Conservation (phyloP, 2,329 filamentous ascomycete genomes). For the Fusarium dimerum region DNA sequence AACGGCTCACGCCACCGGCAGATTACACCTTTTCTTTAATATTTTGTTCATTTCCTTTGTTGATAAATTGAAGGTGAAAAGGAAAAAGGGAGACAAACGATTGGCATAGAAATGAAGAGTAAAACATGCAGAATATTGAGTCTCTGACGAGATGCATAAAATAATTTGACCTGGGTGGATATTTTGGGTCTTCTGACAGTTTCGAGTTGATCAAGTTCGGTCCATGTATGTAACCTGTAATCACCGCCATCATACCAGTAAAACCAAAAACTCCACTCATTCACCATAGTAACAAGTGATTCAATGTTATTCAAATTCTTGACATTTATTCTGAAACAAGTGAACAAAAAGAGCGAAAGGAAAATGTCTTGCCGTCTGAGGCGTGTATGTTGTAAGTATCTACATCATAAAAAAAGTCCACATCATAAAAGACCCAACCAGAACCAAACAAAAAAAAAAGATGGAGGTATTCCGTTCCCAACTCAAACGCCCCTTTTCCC, state of each 20-base stretch:
- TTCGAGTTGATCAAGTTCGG: not conserved
- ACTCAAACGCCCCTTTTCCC: constrained; percentile 26
- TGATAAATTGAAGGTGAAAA: too few species aligned
- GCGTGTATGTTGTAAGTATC: constrained; percentile 21
- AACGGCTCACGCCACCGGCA: too few species aligned
- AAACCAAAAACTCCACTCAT: too few species aligned
- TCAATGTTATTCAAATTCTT: constrained; percentile 4
- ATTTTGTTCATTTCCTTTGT: too few species aligned
- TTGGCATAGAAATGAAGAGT: too few species aligned
- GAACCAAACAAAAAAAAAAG: constrained; percentile 16
- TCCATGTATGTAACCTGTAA: too few species aligned
- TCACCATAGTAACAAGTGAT: too few species aligned
- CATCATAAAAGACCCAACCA: constrained; percentile 18
- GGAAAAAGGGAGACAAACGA: too few species aligned
- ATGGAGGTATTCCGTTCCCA: constrained; percentile 23
- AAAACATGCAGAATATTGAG: too few species aligned
- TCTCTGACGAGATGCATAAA: too few species aligned
- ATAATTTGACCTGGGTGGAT: not conserved
- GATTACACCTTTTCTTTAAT: too few species aligned
- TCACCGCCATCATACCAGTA: too few species aligned
- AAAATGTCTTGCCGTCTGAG: constrained; percentile 26
- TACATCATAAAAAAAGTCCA: constrained; percentile 30
- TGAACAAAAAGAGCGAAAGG: constrained; percentile 4
- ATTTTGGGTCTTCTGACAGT: not conserved
- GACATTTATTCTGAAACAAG: constrained; percentile 1